A percentile compares a stretch with the other conserved stretches of the same genome.
phyloP scores from a whole-genome alignment of 345 rosid species.

The Microcos paniculata region DNA sequence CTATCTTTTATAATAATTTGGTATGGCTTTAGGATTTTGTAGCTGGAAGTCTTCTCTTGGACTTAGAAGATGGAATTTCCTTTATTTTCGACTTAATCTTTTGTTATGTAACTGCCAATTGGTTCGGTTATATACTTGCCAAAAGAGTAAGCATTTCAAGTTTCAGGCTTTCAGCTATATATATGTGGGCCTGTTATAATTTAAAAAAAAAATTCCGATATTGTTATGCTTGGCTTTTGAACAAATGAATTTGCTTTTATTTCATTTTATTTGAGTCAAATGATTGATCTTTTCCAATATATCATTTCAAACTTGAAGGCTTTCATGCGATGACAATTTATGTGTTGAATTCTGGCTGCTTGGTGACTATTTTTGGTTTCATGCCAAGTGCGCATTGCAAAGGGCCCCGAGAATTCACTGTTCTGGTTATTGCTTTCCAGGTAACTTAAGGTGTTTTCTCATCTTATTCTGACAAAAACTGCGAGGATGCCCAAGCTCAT shows the following conservation, averaged over 20 bases:
- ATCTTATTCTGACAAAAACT: background rate
- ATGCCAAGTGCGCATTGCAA: slow-evolving; percentile 9
- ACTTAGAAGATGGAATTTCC: background rate
- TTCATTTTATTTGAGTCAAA: slow-evolving; percentile 14
- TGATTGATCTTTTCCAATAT: slow-evolving; percentile 9
- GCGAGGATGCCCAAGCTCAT: slow-evolving; percentile 9
- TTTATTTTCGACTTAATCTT: background rate
- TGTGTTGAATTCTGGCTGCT: slow-evolving; percentile 22
- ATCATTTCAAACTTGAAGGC: slow-evolving; percentile 30
- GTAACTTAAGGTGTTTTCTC: background rate
- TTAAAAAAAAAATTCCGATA: background rate
- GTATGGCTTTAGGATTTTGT: background rate
- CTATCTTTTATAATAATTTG: background rate
- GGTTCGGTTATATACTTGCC: background rate
- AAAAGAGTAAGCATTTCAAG: background rate
- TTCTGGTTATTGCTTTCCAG: slow-evolving; percentile 3
- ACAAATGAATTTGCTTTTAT: background rate
- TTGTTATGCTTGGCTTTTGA: slow-evolving; percentile 8
- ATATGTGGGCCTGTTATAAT: background rate
- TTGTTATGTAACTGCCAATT: slow-evolving; percentile 15
- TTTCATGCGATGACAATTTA: slow-evolving; percentile 19
- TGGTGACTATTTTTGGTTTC: slow-evolving; percentile 17
- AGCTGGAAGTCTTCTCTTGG: slow-evolving; percentile 9
- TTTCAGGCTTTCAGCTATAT: background rate
- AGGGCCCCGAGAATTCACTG: background rate